Evolutionary conservation across 2,329 filamentous ascomycete genomes (phyloP).

Genomic region (Apiospora arundinis): DNA sequence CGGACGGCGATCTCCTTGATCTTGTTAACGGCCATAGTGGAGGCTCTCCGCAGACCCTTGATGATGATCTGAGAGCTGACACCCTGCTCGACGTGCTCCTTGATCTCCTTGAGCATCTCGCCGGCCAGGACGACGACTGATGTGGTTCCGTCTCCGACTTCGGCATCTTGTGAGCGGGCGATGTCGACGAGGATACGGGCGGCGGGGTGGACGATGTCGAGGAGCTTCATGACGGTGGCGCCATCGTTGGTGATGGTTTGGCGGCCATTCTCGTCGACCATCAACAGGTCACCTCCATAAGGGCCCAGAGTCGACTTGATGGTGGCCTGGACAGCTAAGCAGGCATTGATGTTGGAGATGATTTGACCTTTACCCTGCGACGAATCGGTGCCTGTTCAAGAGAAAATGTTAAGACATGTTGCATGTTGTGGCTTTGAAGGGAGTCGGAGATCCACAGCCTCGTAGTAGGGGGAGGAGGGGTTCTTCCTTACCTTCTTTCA

Average conservation of each 20-base stretch:
- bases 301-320: constrained; percentile 96
- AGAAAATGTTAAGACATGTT: constrained; percentile 20
- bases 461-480: constrained; percentile 33
- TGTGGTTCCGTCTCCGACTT: constrained; percentile 97
- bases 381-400: constrained; percentile 81
- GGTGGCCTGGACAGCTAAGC: constrained; percentile 91
- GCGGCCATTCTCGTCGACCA: constrained; percentile 93
- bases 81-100: constrained; percentile 94
- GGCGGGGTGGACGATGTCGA: constrained; percentile 97
- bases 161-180: constrained; percentile 96
- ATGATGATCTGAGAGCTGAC: constrained; percentile 98
- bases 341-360: constrained; percentile 98
- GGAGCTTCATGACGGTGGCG: constrained; percentile 99
- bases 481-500: constrained; percentile 83
- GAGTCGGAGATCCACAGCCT: constrained; percentile 38
- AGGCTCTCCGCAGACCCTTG: constrained; percentile 90
- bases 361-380: constrained; percentile 98
- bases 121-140: constrained; percentile 97
- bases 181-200: constrained; percentile 98
- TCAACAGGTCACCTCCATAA: constrained; percentile 93
- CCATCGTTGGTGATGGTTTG: constrained; percentile 99
- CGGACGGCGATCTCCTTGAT: constrained; percentile 95
- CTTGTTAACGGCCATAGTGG: constrained; percentile 94
- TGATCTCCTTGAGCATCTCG: constrained; percentile 95
- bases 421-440: constrained; percentile 26